Conservation (phyloP, 2,329 filamentous ascomycete species). For the Calonectria crousiana region DNA sequence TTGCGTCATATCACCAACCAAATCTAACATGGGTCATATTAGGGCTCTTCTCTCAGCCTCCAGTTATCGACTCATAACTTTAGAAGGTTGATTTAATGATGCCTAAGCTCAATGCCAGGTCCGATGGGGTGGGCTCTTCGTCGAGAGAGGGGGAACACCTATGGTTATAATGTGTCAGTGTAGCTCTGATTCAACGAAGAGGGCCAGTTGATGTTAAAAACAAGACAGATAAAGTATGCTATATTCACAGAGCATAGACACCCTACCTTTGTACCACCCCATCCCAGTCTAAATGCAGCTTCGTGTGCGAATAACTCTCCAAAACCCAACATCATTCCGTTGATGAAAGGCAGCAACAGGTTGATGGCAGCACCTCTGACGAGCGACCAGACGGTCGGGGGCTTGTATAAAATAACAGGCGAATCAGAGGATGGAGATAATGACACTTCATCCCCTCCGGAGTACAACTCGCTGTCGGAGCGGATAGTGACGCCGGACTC, state of each 20-base stretch:
- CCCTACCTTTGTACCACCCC: constrained; percentile 91
- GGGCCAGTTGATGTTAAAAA: not conserved
- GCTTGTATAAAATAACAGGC: constrained; percentile 86
- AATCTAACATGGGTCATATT: not conserved
- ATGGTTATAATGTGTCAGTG: constrained; percentile 26
- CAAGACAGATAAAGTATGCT: not conserved
- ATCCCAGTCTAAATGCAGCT: constrained; percentile 91
- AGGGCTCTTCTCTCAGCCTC: constrained; percentile 69
- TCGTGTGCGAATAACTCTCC: constrained; percentile 98
- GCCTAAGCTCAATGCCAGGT: constrained; percentile 84
- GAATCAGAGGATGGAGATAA: constrained; percentile 73
- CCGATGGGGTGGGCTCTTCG: constrained; percentile 77
- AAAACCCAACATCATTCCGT: constrained; percentile 98
- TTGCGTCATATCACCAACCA: not conserved
- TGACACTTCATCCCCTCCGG: constrained; percentile 71
- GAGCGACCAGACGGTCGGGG: constrained; percentile 88
- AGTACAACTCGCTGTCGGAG: constrained; percentile 88
- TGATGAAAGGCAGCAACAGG: constrained; percentile 93
- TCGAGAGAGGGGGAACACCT: constrained; percentile 71
- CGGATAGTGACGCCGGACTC: constrained; percentile 82
- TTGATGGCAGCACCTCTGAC: constrained; percentile 94
- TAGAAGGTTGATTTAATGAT: constrained; percentile 69
- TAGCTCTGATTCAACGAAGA: not conserved
- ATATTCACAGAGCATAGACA: not conserved
- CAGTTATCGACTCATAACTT: constrained; percentile 73